Evolutionary conservation across 495 filamentous ascomycete genomes (phyloP).

Genomic region (Tuber aestivum): DNA sequence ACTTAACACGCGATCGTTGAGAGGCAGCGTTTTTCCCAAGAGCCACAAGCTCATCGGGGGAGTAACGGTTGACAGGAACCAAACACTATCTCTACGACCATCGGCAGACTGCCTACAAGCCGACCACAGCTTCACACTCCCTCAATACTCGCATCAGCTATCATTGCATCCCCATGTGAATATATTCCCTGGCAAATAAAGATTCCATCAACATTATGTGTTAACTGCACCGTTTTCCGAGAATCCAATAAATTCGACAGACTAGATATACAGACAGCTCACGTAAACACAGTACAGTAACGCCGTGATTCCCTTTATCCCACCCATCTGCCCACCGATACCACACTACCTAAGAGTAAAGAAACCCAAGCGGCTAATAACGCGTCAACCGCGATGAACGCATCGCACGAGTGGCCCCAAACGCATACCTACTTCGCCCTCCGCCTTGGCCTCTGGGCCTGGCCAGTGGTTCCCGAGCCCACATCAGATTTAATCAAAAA

Average conservation of each 20-base stretch:
- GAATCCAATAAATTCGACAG: not conserved
- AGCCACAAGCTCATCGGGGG: not conserved
- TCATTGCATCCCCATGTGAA: not conserved
- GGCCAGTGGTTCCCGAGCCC: not conserved
- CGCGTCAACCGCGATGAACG: not conserved
- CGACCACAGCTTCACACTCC: not conserved
- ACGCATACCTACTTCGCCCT: conserved; percentile 17
- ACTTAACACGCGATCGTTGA: not conserved
- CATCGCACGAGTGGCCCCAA: not conserved
- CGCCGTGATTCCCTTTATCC: not conserved
- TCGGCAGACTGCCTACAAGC: not conserved
- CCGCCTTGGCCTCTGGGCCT: conserved; percentile 18
- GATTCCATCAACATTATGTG: not conserved
- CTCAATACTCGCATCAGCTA: not conserved
- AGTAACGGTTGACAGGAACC: not conserved
- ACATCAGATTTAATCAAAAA: conserved; percentile 27
- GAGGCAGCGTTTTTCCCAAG: not conserved
- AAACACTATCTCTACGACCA: not conserved
- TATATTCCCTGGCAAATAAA: not conserved
- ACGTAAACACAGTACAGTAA: not conserved
- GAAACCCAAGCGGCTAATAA: not conserved
- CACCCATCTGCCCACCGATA: not conserved
- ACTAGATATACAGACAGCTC: not conserved
- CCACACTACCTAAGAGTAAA: not conserved
- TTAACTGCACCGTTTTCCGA: not conserved